These are phyloP conservation scores for Cryphonectria radicalis DNA, from an alignment of 2,329 filamentous ascomycete species.

Conservation along the genomic window DNA sequence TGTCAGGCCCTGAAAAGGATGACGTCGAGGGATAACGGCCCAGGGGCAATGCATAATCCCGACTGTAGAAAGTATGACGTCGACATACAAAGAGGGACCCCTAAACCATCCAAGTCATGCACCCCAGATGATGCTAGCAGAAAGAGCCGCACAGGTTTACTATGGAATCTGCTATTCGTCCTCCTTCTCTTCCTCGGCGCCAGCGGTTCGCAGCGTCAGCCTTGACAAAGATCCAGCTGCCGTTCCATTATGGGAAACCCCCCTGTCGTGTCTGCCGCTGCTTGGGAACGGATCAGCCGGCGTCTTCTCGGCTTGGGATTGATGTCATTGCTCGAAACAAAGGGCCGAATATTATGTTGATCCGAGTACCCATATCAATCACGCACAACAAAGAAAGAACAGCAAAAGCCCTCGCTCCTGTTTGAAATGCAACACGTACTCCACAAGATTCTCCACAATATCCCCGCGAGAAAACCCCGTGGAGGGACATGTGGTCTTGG, in stretches of 20 bases:
- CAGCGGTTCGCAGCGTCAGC: background rate
- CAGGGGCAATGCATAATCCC: background rate
- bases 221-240: background rate
- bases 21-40: background rate
- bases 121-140: background rate
- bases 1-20: background rate
- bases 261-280: background rate
- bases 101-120: background rate
- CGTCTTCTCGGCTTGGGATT: background rate
- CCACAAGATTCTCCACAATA: conserved; percentile 4
- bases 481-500: background rate
- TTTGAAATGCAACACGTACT: background rate
- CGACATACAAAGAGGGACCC: background rate
- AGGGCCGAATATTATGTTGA: conserved; percentile 16
- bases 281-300: background rate
- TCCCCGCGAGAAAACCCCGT: conserved; percentile 15
- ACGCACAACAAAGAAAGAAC: background rate
- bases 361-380: background rate
- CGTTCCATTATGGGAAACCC: background rate
- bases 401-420: background rate
- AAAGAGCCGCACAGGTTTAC: background rate
- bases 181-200: background rate
- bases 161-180: background rate
- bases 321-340: background rate
- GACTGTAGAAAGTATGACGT: background rate